Conservation (phyloP, 2,329 filamentous ascomycete species). For the Trichoderma koningii region DNA sequence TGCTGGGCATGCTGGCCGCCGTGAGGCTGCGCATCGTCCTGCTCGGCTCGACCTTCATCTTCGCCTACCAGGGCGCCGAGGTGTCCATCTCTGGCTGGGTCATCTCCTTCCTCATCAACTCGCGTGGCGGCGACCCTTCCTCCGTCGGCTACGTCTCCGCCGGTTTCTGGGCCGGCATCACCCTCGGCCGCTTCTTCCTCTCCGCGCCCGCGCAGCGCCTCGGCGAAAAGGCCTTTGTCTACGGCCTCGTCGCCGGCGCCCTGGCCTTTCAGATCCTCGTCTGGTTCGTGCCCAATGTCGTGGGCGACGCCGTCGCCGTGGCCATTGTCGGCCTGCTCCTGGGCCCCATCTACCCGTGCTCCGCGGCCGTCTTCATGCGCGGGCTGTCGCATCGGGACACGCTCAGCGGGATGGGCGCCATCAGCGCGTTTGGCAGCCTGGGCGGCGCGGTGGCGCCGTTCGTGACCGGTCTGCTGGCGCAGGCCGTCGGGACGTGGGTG, state of each 20-base stretch:
- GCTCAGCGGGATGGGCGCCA: constrained; percentile 65
- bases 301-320: constrained; percentile 68
- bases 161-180: constrained; percentile 73
- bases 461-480: constrained; percentile 63
- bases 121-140: constrained; percentile 67
- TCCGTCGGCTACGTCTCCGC: constrained; percentile 79
- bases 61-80: constrained; percentile 83
- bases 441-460: constrained; percentile 70
- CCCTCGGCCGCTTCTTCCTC: constrained; percentile 71
- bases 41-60: constrained; percentile 78
- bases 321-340: constrained; percentile 72
- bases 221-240: constrained; percentile 71
- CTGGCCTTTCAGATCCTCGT: constrained; percentile 72
- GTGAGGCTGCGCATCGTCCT: constrained; percentile 62
- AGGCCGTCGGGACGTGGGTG: constrained; percentile 64
- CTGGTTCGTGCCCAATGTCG: constrained; percentile 76
- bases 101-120: constrained; percentile 77
- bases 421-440: constrained; percentile 68
- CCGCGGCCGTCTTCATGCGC: constrained; percentile 63
- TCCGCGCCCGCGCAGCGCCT: constrained; percentile 65
- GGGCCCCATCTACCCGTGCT: constrained; percentile 78
- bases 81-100: constrained; percentile 86
- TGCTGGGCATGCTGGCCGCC: constrained; percentile 50
- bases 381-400: constrained; percentile 61
- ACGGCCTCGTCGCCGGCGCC: constrained; percentile 61